phyloP scores from a whole-genome alignment of 495 filamentous ascomycete species.

The Parathielavia hyrcaniae region DNA sequence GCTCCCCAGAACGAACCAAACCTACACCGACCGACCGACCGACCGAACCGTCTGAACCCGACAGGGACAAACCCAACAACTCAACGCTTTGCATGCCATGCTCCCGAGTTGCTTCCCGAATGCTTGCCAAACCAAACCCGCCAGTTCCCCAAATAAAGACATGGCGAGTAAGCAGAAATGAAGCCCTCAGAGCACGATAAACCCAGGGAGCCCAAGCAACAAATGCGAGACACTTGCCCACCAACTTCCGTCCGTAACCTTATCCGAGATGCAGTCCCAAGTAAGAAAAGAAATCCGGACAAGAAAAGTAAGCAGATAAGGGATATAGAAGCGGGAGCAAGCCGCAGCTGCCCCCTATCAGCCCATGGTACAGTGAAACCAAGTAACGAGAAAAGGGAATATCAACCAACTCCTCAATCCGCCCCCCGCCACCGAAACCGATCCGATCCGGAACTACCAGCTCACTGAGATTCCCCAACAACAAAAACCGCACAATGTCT shows the following conservation, averaged over 20 bases:
- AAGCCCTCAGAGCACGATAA: slow-evolving; percentile 11
- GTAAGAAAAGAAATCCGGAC: slow-evolving; percentile 3
- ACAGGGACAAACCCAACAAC: slow-evolving; percentile 7
- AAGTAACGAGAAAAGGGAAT: slow-evolving; percentile 20
- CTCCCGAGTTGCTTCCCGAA: slow-evolving; percentile 18
- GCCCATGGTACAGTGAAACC: slow-evolving; percentile 27
- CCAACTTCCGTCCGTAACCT: slow-evolving; percentile 15
- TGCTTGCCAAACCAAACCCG: slow-evolving; percentile 24
- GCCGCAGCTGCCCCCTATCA: slow-evolving; percentile 21
- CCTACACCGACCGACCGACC: slow-evolving; percentile 1
- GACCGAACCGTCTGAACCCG: not conserved
- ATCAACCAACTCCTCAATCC: slow-evolving; percentile 31
- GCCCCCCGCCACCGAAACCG: slow-evolving; percentile 5
- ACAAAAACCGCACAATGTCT: slow-evolving; percentile 30
- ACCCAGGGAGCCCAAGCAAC: slow-evolving; percentile 14
- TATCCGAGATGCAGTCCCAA: slow-evolving; percentile 31
- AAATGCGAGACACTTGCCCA: slow-evolving; percentile 10
- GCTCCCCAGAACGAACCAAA: not conserved
- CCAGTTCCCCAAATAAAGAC: slow-evolving; percentile 20
- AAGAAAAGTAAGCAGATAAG: slow-evolving; percentile 21
- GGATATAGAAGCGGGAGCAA: slow-evolving; percentile 18
- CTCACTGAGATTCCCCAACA: slow-evolving; percentile 19
- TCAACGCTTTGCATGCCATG: slow-evolving; percentile 21
- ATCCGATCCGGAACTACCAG: slow-evolving; percentile 19
- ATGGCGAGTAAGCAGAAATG: slow-evolving; percentile 11